These are phyloP conservation scores for Asclepias syriaca DNA, from an alignment of 257 asterid genomes.

Conservation along the genomic window DNA sequence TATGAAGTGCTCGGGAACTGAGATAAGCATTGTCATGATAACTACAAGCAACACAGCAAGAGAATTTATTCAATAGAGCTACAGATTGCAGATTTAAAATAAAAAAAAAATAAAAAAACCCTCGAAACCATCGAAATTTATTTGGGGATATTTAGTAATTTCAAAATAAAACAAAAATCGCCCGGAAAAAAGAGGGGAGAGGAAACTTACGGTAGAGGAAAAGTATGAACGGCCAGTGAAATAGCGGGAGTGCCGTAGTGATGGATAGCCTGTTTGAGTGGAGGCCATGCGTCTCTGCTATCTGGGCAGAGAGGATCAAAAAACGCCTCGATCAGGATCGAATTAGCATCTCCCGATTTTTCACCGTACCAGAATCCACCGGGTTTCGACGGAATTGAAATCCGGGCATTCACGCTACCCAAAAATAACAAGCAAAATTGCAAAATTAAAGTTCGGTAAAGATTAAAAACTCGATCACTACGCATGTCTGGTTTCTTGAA, in stretches of 20 bases:
- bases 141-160: background rate
- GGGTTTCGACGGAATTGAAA: slow-evolving; percentile 33
- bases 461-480: background rate
- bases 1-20: slow-evolving; percentile 70
- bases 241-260: slow-evolving; percentile 42
- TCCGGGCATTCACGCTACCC: slow-evolving; percentile 23
- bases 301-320: slow-evolving; percentile 95
- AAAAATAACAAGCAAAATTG: slow-evolving; percentile 3
- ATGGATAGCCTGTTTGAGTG: slow-evolving; percentile 47
- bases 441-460: background rate
- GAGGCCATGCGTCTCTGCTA: slow-evolving; percentile 81
- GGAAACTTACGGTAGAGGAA: slow-evolving; percentile 65
- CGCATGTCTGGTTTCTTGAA: slow-evolving; percentile 2
- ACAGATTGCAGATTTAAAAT: too few species aligned
- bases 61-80: background rate
- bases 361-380: slow-evolving; percentile 74
- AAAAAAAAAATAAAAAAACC: too few species aligned
- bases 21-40: slow-evolving; percentile 80
- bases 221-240: slow-evolving; percentile 50
- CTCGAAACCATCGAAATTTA: background rate
- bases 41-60: slow-evolving; percentile 37
- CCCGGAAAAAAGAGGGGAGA: background rate
- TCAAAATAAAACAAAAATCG: background rate
- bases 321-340: slow-evolving; percentile 70
- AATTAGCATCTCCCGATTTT: slow-evolving; percentile 13